Base-by-base conservation (phyloP, 805 yeast species). In the Osmozyma mogii region DNA sequence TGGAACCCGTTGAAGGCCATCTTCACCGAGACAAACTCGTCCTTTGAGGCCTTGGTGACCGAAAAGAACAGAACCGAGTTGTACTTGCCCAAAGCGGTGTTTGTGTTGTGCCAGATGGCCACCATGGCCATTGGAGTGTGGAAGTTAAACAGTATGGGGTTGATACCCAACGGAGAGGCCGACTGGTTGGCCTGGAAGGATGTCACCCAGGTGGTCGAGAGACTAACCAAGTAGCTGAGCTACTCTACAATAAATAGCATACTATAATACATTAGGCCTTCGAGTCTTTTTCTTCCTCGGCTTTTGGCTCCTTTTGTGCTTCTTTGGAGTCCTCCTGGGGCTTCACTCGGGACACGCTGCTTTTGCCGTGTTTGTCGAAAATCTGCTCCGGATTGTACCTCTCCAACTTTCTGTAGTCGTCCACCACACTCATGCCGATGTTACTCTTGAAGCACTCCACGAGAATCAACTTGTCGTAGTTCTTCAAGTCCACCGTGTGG, bases 171-270 rank as follows among this genome's bases (percentile, higher is more conserved):
- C 44, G 79, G 76, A 21, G 69, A 69, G 26, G 79, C 94, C 41
- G 98, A 89, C 50, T 92, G 97, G 97, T 58, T 89, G 11, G 76
- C 85, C 5, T 88, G 94, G 88, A 94, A 87, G 49, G 44, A 42
- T 3, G 59, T 65, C 3, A 35, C 34, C 6, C 28, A 26, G 23
- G 30, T 31, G 15, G 15, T 31, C 9, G 45, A 37, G 21, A 38
- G 23, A 11, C 17, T 38, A n/a, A n/a, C n/a, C n/a, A n/a, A n/a
- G n/a, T n/a, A n/a, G n/a, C n/a, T n/a, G n/a, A n/a, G n/a, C n/a
- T n/a, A n/a, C n/a, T n/a, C n/a, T n/a, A n/a, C n/a, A n/a, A n/a
- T n/a, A n/a, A n/a, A n/a, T n/a, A n/a, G n/a, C n/a, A n/a, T n/a
- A n/a, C n/a, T n/a, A n/a, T n/a, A n/a, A n/a, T n/a, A n/a, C n/a